Evolutionary conservation across 192 early-diverging fungal genomes (phyloP).

Genomic region (Chytriomyces hyalinus): DNA sequence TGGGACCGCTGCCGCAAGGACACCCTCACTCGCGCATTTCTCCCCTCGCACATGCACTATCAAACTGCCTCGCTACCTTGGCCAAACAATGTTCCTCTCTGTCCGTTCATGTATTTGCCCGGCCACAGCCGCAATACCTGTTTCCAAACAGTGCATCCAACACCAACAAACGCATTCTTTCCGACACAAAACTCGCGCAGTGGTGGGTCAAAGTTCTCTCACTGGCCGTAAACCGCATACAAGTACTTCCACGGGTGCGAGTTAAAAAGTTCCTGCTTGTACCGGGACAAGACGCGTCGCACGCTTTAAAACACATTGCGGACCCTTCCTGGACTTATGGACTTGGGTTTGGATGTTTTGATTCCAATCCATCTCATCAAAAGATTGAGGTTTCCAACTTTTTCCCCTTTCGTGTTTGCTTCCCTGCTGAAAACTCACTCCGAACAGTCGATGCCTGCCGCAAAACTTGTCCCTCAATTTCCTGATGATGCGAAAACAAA

Average conservation of each 20-base stretch:
- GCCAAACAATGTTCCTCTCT: neutral
- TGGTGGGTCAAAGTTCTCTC: conserved; percentile 76
- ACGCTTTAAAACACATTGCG: neutral
- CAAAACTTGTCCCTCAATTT: conserved; percentile 54
- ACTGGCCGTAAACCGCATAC: neutral
- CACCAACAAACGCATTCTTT: conserved; percentile 62
- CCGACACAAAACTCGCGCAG: conserved; percentile 67
- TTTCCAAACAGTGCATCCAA: conserved; percentile 77
- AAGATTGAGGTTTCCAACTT: too few species aligned
- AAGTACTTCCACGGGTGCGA: too few species aligned
- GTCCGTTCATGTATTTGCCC: conserved; percentile 73
- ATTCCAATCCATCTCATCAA: neutral
- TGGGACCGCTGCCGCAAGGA: neutral
- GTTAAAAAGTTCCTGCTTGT: conserved; percentile 53
- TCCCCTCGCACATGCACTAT: neutral
- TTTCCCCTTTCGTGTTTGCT: neutral
- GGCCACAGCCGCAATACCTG: conserved; percentile 85
- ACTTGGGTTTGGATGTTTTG: conserved; percentile 6
- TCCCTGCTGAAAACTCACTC: neutral
- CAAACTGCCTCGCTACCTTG: neutral
- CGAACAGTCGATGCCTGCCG: neutral
- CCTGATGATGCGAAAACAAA: conserved; percentile 61
- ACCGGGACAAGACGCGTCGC: conserved; percentile 51
- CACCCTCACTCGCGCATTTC: neutral
- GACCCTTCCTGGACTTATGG: neutral